Evolutionary conservation across 2,329 filamentous ascomycete genomes (phyloP), one percentile per base, ranked within the genome.

Genomic region (Aureobasidium sp.): DNA sequence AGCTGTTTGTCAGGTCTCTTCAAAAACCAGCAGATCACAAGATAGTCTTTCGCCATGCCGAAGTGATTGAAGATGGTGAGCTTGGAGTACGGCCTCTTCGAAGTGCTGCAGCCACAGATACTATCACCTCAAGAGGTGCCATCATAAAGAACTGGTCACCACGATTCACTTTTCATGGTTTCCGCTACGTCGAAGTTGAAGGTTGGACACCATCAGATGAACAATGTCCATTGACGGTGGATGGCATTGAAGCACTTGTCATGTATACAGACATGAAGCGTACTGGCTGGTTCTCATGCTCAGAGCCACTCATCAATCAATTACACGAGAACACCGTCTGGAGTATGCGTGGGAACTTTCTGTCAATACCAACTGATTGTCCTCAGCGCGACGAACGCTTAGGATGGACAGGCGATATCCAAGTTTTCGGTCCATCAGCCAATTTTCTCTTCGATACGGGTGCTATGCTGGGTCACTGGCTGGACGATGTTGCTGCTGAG

Each of bases 271-370:
- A 85, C 62, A 77, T 86, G 73, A 69, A 74, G 55, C 74, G 76
- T 12, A 81, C 72, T 0, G 81, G 82, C 0, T 75, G 68, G 62
- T 84, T 85, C 53, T 68, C 75, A 9, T 84, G 79, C 62, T 86
- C 83, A 0, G 70, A 86, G 52, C 51, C 66, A 0, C 70, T 79
- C 3, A 65, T 86, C 29, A 86, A 84, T 65, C 72, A 79, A 50
- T 76, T 87, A 5, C 79, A 85, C 65, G 60, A 75, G 1, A 86
- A 86, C 60, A 76, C 81, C 0, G 67, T 73, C 34, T 85, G 83
- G 83, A 78, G 77, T 5, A 84, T 84, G 78, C 76, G 77, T 32
- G 82, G 82, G 0, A 86, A 86, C 65, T 85, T 86, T 66, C 66
- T 85, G 3, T 78, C 76, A 0, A 70, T 85, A 0, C 82, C 82